These are phyloP conservation scores for Cordyceps javanica DNA, from an alignment of 2,329 filamentous ascomycete species.

Conservation along the genomic window DNA sequence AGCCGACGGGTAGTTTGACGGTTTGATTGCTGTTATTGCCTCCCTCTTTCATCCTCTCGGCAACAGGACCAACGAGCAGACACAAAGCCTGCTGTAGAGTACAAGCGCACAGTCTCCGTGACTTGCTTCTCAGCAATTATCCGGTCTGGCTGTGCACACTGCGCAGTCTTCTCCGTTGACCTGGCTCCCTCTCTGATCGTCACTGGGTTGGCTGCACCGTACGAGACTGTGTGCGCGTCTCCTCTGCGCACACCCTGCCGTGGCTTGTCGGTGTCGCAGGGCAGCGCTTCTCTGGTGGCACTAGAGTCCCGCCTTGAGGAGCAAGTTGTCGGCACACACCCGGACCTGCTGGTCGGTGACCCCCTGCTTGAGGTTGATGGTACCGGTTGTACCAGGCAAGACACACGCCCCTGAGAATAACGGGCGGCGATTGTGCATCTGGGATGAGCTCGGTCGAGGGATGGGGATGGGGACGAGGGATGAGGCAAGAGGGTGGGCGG, in stretches of 20 bases:
- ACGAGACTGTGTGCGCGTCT: not conserved
- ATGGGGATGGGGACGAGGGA: not conserved
- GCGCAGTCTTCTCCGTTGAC: slow-evolving; percentile 27
- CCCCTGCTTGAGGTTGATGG: slow-evolving; percentile 1
- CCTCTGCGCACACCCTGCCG: not conserved
- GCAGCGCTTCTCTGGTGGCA: slow-evolving; percentile 5
- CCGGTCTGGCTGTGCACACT: slow-evolving; percentile 29
- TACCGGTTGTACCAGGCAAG: not conserved
- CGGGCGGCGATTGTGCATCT: too few species aligned
- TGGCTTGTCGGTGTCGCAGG: not conserved
- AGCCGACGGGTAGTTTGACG: not conserved
- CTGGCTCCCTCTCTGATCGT: slow-evolving; percentile 18
- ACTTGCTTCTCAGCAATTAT: slow-evolving; percentile 26
- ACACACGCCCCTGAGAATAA: not conserved
- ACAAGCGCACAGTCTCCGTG: not conserved
- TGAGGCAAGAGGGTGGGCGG: not conserved
- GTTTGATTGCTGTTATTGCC: not conserved
- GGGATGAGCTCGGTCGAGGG: too few species aligned
- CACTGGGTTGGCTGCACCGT: slow-evolving; percentile 7
- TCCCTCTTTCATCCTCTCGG: not conserved
- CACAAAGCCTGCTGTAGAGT: not conserved
- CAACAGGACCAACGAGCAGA: not conserved
- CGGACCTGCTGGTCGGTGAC: not conserved
- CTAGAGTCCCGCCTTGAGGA: not conserved
- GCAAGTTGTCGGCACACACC: slow-evolving; percentile 3